These are phyloP conservation scores for Tolypocladium nubicola DNA, from an alignment of 2,329 filamentous ascomycete species.

Conservation along the genomic window DNA sequence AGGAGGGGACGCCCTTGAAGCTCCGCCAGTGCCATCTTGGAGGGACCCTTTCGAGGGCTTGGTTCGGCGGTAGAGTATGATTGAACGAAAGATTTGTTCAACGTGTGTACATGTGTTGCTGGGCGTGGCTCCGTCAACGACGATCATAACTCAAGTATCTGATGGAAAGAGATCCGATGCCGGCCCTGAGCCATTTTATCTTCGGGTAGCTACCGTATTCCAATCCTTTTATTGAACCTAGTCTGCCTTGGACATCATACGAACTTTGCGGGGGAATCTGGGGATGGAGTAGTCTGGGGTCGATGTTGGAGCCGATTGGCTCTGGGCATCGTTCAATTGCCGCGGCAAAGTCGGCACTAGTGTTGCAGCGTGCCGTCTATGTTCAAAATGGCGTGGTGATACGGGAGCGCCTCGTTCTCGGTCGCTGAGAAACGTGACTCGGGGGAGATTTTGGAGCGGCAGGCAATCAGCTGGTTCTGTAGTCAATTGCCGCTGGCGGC, in stretches of 20 bases:
- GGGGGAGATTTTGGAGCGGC: not conserved
- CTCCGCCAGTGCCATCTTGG: not conserved
- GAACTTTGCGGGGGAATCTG: not conserved
- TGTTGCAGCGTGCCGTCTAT: too few relatives aligned
- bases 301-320: not conserved
- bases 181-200: not conserved
- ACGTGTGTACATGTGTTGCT: not conserved
- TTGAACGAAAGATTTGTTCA: not conserved
- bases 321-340: not conserved
- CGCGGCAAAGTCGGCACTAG: too few relatives aligned
- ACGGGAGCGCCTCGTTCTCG: not conserved
- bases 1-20: constrained; percentile 24
- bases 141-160: not conserved
- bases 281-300: not conserved
- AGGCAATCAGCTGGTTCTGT: not conserved
- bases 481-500: not conserved
- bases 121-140: not conserved
- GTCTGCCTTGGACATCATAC: not conserved
- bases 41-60: too few relatives aligned
- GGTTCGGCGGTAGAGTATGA: too few relatives aligned
- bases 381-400: not conserved
- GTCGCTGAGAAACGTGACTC: not conserved
- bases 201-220: not conserved
- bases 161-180: not conserved
- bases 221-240: not conserved